These are phyloP conservation scores for Eucalyptus camaldulensis DNA, from an alignment of 345 rosid species.

Conservation along the genomic window DNA sequence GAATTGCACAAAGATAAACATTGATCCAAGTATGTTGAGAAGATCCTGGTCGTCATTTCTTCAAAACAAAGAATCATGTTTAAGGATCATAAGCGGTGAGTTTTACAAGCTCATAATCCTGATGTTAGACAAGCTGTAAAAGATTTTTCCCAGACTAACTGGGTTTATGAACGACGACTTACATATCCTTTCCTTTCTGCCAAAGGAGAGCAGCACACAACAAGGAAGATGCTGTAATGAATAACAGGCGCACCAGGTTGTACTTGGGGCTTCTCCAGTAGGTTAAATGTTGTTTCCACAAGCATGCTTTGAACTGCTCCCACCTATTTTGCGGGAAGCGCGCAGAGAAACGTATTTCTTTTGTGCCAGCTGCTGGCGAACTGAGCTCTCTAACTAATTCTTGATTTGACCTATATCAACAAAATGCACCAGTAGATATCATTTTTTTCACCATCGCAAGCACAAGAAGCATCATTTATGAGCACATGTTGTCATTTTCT, in stretches of 20 bases:
- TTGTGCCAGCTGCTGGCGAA: not conserved
- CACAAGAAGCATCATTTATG: not conserved
- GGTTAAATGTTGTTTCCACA: constrained; percentile 23
- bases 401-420: constrained; percentile 2
- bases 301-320: constrained; percentile 25
- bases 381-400: constrained; percentile 5
- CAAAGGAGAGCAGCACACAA: constrained; percentile 14
- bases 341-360: constrained; percentile 5
- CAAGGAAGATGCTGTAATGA: not conserved
- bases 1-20: constrained; percentile 18
- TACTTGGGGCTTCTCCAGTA: constrained; percentile 30
- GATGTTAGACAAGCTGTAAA: not conserved
- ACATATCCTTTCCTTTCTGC: constrained; percentile 26
- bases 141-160: not conserved
- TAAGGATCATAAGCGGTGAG: not conserved
- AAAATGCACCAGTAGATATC: not conserved
- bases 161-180: not conserved
- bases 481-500: not conserved
- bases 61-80: not conserved
- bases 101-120: not conserved
- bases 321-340: constrained; percentile 4
- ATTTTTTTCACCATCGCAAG: not conserved
- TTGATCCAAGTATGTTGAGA: constrained; percentile 31
- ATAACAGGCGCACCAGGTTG: constrained; percentile 6
- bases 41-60: constrained; percentile 45